Evolutionary conservation across 2,329 filamentous ascomycete species (phyloP), one percentile per base, ranked within the genome.

Genomic region (Domatiomyces catenatus): DNA sequence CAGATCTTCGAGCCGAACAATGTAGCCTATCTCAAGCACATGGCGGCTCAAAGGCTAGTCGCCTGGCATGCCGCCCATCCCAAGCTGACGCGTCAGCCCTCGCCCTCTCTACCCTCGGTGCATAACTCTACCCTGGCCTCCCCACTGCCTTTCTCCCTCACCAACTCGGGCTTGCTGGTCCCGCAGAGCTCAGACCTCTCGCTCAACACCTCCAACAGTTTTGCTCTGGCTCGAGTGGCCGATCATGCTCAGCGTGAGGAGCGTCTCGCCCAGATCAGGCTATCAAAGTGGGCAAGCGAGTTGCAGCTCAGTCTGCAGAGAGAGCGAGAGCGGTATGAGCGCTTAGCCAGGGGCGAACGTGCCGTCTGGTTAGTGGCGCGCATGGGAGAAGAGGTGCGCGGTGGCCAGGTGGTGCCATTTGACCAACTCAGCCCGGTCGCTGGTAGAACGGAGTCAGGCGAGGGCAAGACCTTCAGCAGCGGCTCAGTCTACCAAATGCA

Each of bases 271-370:
- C 79, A 83, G 56, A 73, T 90, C n/a, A 75, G 82, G 5, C 72
- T 93, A 17, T 84, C 82, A 1, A 84, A 83, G 61, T 94, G 87
- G 87, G 86, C 87, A 0, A 76, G 80, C 6, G 84, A 92, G 59
- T 71, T 94, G 0, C 86, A 93, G 62, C 77, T 79, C 50, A 86
- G 83, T 60, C 70, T 92, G 1, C 75, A 80, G 24, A 82, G 81
- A 52, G 86, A 92, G 63, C 76, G 80, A n/a, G 75, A 77, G 24
- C 71, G 79, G 56, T 89, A 81, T 54, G 80, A 84, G 54, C 69
- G 75, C 6, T 67, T 85, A 0, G 75, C 76, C 3, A 72, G 75
- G 19, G 75, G 72, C 19, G 79, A 88, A 62, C 69, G 82, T 36
- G 79, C 80, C 2, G 69, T 80, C 24, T 88, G 84, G 83, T 70